phyloP scores from a whole-genome alignment of 306 rosid genomes.

The Trifolium fragiferum region DNA sequence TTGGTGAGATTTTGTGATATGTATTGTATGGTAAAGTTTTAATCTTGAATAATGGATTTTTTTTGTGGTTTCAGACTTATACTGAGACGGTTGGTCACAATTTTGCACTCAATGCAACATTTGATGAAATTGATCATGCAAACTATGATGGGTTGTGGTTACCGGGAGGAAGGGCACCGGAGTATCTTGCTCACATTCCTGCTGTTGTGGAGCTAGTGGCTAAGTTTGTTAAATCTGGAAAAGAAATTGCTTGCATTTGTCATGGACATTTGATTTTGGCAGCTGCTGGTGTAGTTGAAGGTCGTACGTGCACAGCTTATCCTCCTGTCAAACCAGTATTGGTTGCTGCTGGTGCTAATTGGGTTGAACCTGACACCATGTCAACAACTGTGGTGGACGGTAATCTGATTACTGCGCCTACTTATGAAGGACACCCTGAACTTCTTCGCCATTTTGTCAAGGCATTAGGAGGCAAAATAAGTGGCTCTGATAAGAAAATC shows the following conservation, averaged over 20 bases:
- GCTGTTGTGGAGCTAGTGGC: slow-evolving; percentile 58
- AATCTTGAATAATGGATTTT: slow-evolving; percentile 20
- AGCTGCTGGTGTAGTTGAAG: slow-evolving; percentile 72
- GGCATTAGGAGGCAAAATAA: slow-evolving; percentile 79
- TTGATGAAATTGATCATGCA: slow-evolving; percentile 63
- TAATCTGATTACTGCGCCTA: slow-evolving; percentile 64
- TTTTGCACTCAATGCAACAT: slow-evolving; percentile 79
- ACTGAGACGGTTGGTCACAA: slow-evolving; percentile 82
- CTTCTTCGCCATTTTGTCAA: slow-evolving; percentile 62
- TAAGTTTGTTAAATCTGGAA: slow-evolving; percentile 56
- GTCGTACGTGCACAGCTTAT: slow-evolving; percentile 71
- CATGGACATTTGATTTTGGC: slow-evolving; percentile 88
- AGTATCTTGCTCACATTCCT: slow-evolving; percentile 70
- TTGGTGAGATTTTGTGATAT: background rate
- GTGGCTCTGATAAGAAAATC: slow-evolving; percentile 65
- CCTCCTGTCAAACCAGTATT: slow-evolving; percentile 64
- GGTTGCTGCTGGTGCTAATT: slow-evolving; percentile 76
- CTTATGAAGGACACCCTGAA: slow-evolving; percentile 68
- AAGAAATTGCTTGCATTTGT: slow-evolving; percentile 76
- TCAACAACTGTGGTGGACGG: slow-evolving; percentile 68
- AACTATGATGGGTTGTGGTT: slow-evolving; percentile 80
- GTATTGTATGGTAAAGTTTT: background rate
- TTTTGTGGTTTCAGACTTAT: slow-evolving; percentile 56
- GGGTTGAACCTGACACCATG: slow-evolving; percentile 79
- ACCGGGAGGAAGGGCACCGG: slow-evolving; percentile 97